Percentiles rank a stretch among this genome's conserved stretches.
These are phyloP conservation scores for Moricandia moricandioides DNA, from an alignment of 345 rosid species.

Conservation along the genomic window DNA sequence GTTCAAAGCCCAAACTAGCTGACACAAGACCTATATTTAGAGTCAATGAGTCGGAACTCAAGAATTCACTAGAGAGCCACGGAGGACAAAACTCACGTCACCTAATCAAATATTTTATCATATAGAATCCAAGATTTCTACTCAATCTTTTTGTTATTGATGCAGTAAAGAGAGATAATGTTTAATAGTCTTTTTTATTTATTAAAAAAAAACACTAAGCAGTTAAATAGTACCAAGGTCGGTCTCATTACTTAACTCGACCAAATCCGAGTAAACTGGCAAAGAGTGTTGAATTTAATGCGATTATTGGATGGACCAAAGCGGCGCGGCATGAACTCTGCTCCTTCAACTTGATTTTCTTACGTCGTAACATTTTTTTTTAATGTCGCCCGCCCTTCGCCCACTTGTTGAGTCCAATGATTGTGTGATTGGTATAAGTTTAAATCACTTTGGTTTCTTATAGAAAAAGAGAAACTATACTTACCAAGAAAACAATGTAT, in stretches of 20 bases:
- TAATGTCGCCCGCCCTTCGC: background rate
- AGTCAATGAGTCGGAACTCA: background rate
- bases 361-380: background rate
- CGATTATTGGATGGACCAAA: constrained; percentile 2
- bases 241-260: constrained; percentile 15
- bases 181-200: background rate
- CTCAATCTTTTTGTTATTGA: constrained; percentile 6
- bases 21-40: background rate
- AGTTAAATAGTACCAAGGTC: constrained; percentile 1
- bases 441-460: background rate
- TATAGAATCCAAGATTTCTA: background rate
- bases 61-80: background rate
- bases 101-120: background rate
- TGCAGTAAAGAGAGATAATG: constrained; percentile 9
- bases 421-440: background rate
- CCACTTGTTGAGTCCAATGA: constrained; percentile 3
- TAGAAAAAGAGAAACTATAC: background rate
- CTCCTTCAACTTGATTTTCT: background rate
- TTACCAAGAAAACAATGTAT: too few species aligned
- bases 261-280: constrained; percentile 10
- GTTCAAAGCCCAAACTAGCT: background rate
- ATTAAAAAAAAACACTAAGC: background rate
- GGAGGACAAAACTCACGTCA: constrained; percentile 2
- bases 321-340: background rate
- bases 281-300: constrained; percentile 6